phyloP scores from a whole-genome alignment of 2,329 filamentous ascomycete genomes.

The Fusarium sp. region DNA sequence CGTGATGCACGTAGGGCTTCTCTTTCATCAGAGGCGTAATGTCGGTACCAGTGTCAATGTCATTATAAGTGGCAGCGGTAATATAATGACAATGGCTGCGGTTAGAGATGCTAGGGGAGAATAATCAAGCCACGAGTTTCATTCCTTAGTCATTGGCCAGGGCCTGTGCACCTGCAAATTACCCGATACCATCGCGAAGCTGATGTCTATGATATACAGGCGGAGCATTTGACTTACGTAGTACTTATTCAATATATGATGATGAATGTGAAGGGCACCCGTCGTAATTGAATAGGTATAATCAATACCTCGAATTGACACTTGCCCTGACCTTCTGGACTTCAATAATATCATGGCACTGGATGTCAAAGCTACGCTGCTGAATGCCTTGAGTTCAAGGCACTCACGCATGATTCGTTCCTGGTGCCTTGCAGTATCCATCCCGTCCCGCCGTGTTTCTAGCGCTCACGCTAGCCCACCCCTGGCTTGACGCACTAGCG shows the following conservation, averaged over 20 bases:
- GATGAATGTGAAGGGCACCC: background rate
- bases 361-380: constrained; percentile 5
- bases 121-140: constrained; percentile 30
- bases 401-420: constrained; percentile 33
- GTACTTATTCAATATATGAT: constrained; percentile 5
- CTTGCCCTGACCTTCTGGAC: constrained; percentile 1
- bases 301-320: constrained; percentile 6
- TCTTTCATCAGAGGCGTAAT: constrained; percentile 23
- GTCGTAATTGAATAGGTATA: background rate
- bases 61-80: background rate
- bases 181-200: constrained; percentile 3
- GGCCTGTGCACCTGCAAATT: constrained; percentile 30
- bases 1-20: constrained; percentile 6
- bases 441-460: constrained; percentile 21
- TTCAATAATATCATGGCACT: constrained; percentile 23
- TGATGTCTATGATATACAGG: background rate
- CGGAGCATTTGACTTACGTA: background rate
- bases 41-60: constrained; percentile 3
- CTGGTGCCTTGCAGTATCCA: constrained; percentile 42
- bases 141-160: constrained; percentile 15
- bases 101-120: constrained; percentile 18
- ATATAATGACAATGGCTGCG: background rate
- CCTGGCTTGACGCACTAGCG: constrained; percentile 35
- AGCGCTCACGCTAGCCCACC: constrained; percentile 28
- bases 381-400: constrained; percentile 22